Percentiles rank a stretch among this genome's conserved stretches.
phyloP scores from a whole-genome alignment of 2,329 filamentous ascomycete genomes.

The Delphinella strobiligena region DNA sequence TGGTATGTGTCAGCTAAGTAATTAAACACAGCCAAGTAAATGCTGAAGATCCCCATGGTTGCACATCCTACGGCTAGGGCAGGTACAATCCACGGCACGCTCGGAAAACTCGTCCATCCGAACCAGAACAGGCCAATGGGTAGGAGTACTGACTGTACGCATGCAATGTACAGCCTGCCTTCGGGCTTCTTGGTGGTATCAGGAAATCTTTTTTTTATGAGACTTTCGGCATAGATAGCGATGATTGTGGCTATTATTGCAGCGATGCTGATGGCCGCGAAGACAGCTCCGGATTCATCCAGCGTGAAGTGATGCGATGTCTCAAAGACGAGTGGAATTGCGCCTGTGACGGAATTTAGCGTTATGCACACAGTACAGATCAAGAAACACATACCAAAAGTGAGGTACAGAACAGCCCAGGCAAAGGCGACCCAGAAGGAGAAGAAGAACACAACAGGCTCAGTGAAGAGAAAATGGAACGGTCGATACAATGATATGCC shows the following conservation, averaged over 20 bases:
- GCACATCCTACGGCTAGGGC: slow-evolving; percentile 58
- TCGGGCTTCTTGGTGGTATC: slow-evolving; percentile 47
- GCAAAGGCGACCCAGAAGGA: slow-evolving; percentile 81
- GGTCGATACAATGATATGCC: slow-evolving; percentile 62
- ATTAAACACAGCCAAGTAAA: slow-evolving; percentile 85
- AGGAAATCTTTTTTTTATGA: slow-evolving; percentile 16
- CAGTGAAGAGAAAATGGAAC: slow-evolving; percentile 64
- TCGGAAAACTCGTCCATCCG: slow-evolving; percentile 53
- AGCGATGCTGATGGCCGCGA: slow-evolving; percentile 59
- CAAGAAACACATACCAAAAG: too few species aligned
- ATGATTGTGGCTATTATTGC: slow-evolving; percentile 53
- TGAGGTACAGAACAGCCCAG: slow-evolving; percentile 81
- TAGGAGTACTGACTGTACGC: slow-evolving; percentile 60
- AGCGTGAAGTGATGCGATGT: slow-evolving; percentile 55
- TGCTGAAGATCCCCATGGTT: slow-evolving; percentile 74
- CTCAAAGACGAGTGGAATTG: slow-evolving; percentile 66
- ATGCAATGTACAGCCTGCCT: slow-evolving; percentile 70
- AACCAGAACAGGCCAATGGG: slow-evolving; percentile 75
- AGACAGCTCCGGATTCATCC: slow-evolving; percentile 58
- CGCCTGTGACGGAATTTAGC: too few species aligned
- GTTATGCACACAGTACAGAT: too few species aligned
- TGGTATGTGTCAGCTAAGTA: slow-evolving; percentile 85
- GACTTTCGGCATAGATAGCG: slow-evolving; percentile 37
- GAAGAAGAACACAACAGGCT: slow-evolving; percentile 75
- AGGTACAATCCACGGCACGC: slow-evolving; percentile 61